These are phyloP conservation scores for Hansfordia pulvinata DNA, from an alignment of 2,329 filamentous ascomycete species.

Conservation along the genomic window DNA sequence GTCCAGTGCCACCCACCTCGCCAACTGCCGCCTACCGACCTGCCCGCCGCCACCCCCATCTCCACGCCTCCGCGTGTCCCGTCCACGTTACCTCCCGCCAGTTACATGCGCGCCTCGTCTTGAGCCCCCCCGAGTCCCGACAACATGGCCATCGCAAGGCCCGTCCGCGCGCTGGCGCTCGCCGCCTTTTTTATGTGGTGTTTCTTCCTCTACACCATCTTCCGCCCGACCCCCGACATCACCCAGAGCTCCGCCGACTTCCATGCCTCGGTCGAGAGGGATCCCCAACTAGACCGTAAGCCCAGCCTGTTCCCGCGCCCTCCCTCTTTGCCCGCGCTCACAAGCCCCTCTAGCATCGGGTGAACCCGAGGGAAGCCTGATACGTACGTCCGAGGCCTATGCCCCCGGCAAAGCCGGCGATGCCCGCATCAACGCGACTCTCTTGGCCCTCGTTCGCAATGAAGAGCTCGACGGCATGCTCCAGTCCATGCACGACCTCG, in stretches of 20 bases:
- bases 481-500: slow-evolving; percentile 78
- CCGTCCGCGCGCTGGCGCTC: slow-evolving; percentile 66
- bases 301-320: too few species aligned
- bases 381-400: slow-evolving; percentile 65
- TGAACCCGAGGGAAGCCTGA: slow-evolving; percentile 68
- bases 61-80: slow-evolving; percentile 1
- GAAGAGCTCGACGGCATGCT: slow-evolving; percentile 76
- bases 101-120: slow-evolving; percentile 12
- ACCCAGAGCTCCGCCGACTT: slow-evolving; percentile 22
- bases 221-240: slow-evolving; percentile 37
- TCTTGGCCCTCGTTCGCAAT: slow-evolving; percentile 86
- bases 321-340: slow-evolving; percentile 1
- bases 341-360: slow-evolving; percentile 46
- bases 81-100: slow-evolving; percentile 2
- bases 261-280: slow-evolving; percentile 40
- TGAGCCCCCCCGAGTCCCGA: too few species aligned
- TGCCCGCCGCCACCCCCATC: too few species aligned
- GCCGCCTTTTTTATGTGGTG: slow-evolving; percentile 60
- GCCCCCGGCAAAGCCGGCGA: slow-evolving; percentile 60
- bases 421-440: slow-evolving; percentile 81
- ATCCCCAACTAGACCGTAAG: slow-evolving; percentile 82
- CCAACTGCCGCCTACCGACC: too few species aligned
- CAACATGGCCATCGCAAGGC: slow-evolving; percentile 73
- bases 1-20: too few species aligned
- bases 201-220: slow-evolving; percentile 67